A percentile compares a stretch with the other conserved stretches of the same genome.
These are phyloP conservation scores for Pichia nakasei DNA, from an alignment of 805 yeast genomes.

Conservation along the genomic window DNA sequence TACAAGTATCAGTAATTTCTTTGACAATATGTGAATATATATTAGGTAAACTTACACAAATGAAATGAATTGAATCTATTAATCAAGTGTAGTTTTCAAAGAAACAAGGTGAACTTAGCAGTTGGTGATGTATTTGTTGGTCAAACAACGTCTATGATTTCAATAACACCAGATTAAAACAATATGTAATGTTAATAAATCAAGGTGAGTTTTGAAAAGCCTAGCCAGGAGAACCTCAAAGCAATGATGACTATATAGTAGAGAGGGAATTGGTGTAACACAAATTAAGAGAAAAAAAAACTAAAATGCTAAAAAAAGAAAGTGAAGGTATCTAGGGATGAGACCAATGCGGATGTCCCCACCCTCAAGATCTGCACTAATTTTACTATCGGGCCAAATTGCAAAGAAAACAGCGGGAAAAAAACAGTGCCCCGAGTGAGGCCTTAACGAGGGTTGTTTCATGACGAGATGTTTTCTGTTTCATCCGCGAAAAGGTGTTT, in stretches of 20 bases:
- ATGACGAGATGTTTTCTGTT: neutral
- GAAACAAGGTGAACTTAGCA: neutral
- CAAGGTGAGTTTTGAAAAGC: too few relatives aligned
- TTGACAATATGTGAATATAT: neutral
- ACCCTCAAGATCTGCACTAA: neutral
- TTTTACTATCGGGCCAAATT: neutral
- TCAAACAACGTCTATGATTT: too few relatives aligned
- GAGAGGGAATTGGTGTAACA: neutral
- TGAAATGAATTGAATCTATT: neutral
- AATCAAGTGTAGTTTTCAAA: neutral
- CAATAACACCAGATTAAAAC: too few relatives aligned
- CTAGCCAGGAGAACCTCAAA: too few relatives aligned
- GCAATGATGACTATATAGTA: neutral
- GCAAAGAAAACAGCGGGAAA: neutral
- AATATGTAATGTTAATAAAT: too few relatives aligned
- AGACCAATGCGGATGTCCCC: neutral
- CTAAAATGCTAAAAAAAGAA: neutral
- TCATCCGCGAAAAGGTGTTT: neutral
- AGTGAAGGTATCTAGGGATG: neutral
- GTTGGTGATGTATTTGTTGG: too few relatives aligned
- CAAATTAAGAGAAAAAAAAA: neutral
- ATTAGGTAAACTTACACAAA: neutral
- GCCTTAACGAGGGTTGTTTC: neutral
- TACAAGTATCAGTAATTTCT: neutral
- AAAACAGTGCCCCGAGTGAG: neutral